Conservation (phyloP, 345 rosid genomes). For the Anastatica hierochuntica region DNA sequence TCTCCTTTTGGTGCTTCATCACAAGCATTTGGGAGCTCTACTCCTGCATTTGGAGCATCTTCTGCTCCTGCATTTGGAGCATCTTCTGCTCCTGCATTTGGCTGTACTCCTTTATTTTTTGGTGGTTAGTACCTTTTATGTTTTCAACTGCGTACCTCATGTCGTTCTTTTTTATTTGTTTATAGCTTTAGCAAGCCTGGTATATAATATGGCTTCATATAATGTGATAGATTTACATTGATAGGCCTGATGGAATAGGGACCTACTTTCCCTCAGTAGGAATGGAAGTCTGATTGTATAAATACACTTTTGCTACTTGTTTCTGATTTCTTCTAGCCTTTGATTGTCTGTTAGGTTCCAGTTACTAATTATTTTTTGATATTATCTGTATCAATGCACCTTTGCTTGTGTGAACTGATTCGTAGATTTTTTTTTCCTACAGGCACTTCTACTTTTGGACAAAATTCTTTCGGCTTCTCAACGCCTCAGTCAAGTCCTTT, state of each 20-base stretch:
- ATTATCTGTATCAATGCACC: background rate
- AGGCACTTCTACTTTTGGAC: conserved; percentile 69
- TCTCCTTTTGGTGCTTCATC: conserved; percentile 80
- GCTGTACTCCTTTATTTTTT: conserved; percentile 53
- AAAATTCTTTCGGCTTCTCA: conserved; percentile 77
- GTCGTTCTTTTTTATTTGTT: background rate
- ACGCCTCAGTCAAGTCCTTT: conserved; percentile 52
- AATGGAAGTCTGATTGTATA: too few relatives aligned
- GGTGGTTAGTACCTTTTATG: conserved; percentile 80
- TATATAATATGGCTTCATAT: background rate
- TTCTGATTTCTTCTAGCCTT: conserved; percentile 2
- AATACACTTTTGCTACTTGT: background rate
- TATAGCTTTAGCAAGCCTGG: background rate
- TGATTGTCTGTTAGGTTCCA: too few relatives aligned
- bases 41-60: conserved; percentile 61
- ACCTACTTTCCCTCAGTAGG: too few relatives aligned
- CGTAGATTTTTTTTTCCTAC: background rate
- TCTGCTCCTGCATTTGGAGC: conserved; percentile 70
- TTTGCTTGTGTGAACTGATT: background rate
- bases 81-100: too few relatives aligned
- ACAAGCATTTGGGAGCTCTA: conserved; percentile 57
- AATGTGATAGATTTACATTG: background rate
- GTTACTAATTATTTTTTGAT: background rate
- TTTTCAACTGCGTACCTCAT: too few relatives aligned
- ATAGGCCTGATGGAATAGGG: background rate